Evolutionary conservation across 2,329 filamentous ascomycete genomes (phyloP).

Genomic region (Colletotrichum paranaense): DNA sequence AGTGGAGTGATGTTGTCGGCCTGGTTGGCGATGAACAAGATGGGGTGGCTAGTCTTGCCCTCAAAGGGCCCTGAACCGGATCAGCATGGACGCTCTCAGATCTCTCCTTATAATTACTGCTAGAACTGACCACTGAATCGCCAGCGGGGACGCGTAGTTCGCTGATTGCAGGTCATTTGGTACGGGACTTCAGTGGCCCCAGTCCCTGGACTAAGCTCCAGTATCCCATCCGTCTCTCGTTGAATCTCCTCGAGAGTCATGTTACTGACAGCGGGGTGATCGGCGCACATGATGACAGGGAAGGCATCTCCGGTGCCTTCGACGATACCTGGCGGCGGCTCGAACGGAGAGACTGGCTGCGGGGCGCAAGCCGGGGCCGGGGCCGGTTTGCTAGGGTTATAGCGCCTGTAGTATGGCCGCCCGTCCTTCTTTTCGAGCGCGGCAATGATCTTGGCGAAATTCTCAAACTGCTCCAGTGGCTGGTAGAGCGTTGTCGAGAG

Average conservation of each 20-base stretch:
- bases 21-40: slow-evolving; percentile 57
- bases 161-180: slow-evolving; percentile 51
- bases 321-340: slow-evolving; percentile 43
- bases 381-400: slow-evolving; percentile 28
- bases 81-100: not conserved
- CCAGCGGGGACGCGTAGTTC: slow-evolving; percentile 52
- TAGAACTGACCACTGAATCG: slow-evolving; percentile 46
- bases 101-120: too few relatives aligned
- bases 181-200: slow-evolving; percentile 57
- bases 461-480: slow-evolving; percentile 54
- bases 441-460: slow-evolving; percentile 55
- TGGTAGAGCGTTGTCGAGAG: slow-evolving; percentile 57
- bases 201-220: slow-evolving; percentile 51
- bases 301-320: slow-evolving; percentile 54
- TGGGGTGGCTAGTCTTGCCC: slow-evolving; percentile 53
- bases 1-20: slow-evolving; percentile 62
- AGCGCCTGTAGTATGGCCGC: slow-evolving; percentile 51
- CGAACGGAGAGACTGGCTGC: slow-evolving; percentile 44
- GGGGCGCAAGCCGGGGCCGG: slow-evolving; percentile 44
- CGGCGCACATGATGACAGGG: slow-evolving; percentile 59
- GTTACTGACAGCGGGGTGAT: slow-evolving; percentile 45
- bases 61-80: slow-evolving; percentile 38
- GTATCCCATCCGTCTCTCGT: slow-evolving; percentile 46
- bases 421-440: slow-evolving; percentile 58
- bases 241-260: slow-evolving; percentile 48